Evolutionary conservation across 1,139 yeast species (phyloP).

Genomic region (Candida sanyaensis): DNA sequence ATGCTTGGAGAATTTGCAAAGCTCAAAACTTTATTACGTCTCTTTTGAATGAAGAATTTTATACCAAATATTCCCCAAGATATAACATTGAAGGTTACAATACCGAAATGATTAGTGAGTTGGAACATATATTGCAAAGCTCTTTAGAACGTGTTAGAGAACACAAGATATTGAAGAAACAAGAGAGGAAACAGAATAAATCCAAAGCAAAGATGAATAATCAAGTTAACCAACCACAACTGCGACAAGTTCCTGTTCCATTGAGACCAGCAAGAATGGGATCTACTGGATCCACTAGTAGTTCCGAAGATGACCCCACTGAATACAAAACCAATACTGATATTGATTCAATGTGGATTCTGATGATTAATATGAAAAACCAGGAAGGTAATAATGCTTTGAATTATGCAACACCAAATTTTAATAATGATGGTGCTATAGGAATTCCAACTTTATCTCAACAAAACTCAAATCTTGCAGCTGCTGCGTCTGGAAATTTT

Average conservation of each 20-base stretch:
- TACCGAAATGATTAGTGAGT: constrained; percentile 22
- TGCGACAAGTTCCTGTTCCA: not conserved
- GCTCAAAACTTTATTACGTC: constrained; percentile 29
- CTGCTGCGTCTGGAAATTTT: not conserved
- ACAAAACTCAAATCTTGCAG: not conserved
- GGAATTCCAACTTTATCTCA: not conserved
- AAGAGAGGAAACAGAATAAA: constrained; percentile 1
- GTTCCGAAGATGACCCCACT: constrained; percentile 11
- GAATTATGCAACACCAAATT: not conserved
- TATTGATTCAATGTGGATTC: constrained; percentile 31
- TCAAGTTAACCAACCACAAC: not conserved
- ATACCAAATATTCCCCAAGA: constrained; percentile 17
- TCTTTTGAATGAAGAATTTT: constrained; percentile 23
- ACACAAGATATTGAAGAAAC: constrained; percentile 1
- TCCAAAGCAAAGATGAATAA: not conserved
- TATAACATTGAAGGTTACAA: constrained; percentile 12
- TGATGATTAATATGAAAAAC: constrained; percentile 27
- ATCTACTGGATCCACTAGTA: constrained; percentile 8
- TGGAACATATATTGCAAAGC: constrained; percentile 19
- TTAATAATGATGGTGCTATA: not conserved
- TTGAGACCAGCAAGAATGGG: not conserved
- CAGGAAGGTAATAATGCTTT: constrained; percentile 10
- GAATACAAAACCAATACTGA: constrained; percentile 21
- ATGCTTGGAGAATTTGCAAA: constrained; percentile 39
- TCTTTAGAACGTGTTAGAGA: constrained; percentile 17